Base-by-base conservation (phyloP, 352 stramenopile species). In the Phytophthora ohioensis region DNA sequence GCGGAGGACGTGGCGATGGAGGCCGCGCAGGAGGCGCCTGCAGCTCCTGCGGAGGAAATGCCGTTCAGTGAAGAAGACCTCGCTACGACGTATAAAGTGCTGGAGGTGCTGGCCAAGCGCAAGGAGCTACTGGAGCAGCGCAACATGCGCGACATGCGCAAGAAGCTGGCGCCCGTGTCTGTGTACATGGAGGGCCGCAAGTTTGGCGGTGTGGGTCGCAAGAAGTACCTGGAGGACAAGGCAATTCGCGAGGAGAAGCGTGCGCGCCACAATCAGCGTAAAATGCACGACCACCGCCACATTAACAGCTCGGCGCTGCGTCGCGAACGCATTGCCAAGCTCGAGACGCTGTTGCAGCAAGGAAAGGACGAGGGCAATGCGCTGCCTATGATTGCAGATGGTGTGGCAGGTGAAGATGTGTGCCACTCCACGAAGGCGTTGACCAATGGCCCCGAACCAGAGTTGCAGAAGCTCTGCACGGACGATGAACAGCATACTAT, bases 211-310 rank as follows among this genome's bases (percentile, higher is more conserved):
- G 78, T 90, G 51, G 85, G 86, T 3, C 87, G 89, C 46, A 96
- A 96, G 63, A 94, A 96, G 64, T 96, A 95, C 72, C 64, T 96
- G 9, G 87, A 96, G 48, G 89, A 96, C 72, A 95, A 96, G 72
- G 85, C 92, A 38, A 78, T 96, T 45, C 81, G 85, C 36, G 87
- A 94, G 45, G 89, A 96, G 57, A 96, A 96, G 62, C 87, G 88
- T 3, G 89, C 89, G 42, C 87, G 89, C 5, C 64, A 89, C 34
- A 94, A 95, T 70, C 87, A 95, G 78, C 84, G 86, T 57, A 91
- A 91, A 67, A 95, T 96, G 88, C 88, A 94, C 61, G 89, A 99
- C 79, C 87, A 91, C 56, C 97, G 97, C 58, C 95, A 98, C 75
- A 97, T 98, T 72, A 98, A 98, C 53, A 85, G 82, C 48, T 98